Conservation (phyloP, 1,284 basidiomycete genomes). For the Bjerkandera adusta region DNA sequence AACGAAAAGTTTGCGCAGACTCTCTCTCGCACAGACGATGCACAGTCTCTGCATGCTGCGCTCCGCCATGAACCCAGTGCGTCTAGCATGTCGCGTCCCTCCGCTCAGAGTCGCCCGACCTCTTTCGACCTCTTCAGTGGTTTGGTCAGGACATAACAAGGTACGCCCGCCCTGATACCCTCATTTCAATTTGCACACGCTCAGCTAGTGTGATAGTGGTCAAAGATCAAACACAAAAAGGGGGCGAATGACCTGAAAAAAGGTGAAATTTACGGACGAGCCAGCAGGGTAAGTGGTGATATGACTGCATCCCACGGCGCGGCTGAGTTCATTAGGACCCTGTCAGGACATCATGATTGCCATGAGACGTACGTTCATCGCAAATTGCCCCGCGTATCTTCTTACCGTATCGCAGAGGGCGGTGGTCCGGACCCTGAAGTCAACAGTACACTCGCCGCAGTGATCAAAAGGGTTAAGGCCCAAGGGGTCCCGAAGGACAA, state of each 20-base stretch:
- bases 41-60: too few relatives aligned
- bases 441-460: slow-evolving; percentile 62
- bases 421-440: slow-evolving; percentile 63
- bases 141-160: slow-evolving; percentile 63
- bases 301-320: background rate
- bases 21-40: too few relatives aligned
- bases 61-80: background rate
- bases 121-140: slow-evolving; percentile 22
- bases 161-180: slow-evolving; percentile 30
- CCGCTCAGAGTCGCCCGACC: slow-evolving; percentile 3
- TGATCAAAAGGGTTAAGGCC: slow-evolving; percentile 60
- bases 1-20: too few relatives aligned
- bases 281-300: slow-evolving; percentile 50
- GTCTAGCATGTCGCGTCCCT: background rate
- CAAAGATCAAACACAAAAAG: slow-evolving; percentile 84
- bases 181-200: background rate
- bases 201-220: slow-evolving; percentile 54
- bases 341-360: slow-evolving; percentile 70
- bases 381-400: background rate
- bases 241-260: slow-evolving; percentile 70
- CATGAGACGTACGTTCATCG: slow-evolving; percentile 52
- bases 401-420: slow-evolving; percentile 42
- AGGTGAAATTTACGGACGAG: slow-evolving; percentile 56
- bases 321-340: slow-evolving; percentile 7
- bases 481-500: slow-evolving; percentile 77